phyloP scores from a whole-genome alignment of 2,329 filamentous ascomycete species.

The Aureobasidium namibiae region DNA sequence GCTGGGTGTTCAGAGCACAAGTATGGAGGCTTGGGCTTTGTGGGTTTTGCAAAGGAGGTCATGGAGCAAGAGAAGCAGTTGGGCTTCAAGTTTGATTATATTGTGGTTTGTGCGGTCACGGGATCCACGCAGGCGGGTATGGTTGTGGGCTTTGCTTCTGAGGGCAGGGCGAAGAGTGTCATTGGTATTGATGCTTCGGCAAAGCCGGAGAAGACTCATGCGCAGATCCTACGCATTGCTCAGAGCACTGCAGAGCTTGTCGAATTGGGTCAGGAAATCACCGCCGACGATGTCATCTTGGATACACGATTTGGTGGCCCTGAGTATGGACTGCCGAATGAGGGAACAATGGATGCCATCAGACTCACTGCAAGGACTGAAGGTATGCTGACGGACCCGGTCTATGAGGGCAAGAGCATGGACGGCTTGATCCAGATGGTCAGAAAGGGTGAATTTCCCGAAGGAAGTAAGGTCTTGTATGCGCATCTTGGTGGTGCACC shows the following conservation, averaged over 20 bases:
- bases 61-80: conserved; percentile 52
- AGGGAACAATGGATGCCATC: conserved; percentile 59
- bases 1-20: conserved; percentile 64
- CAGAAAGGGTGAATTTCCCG: conserved; percentile 51
- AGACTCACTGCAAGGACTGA: conserved; percentile 60
- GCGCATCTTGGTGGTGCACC: conserved; percentile 64
- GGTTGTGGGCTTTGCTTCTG: conserved; percentile 59
- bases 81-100: conserved; percentile 58
- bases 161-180: conserved; percentile 42
- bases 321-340: conserved; percentile 58
- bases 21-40: conserved; percentile 61
- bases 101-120: conserved; percentile 59
- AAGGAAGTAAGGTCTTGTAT: conserved; percentile 58
- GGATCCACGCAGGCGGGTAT: conserved; percentile 65
- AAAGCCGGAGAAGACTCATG: conserved; percentile 52
- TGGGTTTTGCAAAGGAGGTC: conserved; percentile 63
- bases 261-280: conserved; percentile 54
- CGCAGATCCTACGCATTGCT: conserved; percentile 60
- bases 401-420: conserved; percentile 69
- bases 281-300: conserved; percentile 53
- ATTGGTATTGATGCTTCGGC: conserved; percentile 61
- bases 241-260: conserved; percentile 55
- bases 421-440: conserved; percentile 65
- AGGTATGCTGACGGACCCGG: conserved; percentile 66
- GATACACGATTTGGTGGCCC: conserved; percentile 60